phyloP scores from a whole-genome alignment of 176 grass and related monocot genomes.

The Paspalum notatum region DNA sequence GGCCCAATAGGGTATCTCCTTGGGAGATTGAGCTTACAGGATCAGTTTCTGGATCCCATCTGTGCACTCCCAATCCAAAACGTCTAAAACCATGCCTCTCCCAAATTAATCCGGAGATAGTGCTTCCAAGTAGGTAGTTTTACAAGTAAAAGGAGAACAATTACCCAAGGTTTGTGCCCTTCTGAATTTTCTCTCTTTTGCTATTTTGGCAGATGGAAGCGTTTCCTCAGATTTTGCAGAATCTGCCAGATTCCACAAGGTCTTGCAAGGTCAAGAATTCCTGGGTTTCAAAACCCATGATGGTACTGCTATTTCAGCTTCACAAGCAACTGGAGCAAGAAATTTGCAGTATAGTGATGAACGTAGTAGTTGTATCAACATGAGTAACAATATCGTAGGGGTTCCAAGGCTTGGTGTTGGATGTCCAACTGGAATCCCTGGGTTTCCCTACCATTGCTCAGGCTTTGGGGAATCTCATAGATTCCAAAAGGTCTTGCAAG shows the following conservation, averaged over 20 bases:
- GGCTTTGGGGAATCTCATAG: conserved; percentile 69
- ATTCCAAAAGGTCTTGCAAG: conserved; percentile 97
- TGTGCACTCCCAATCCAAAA: conserved; percentile 55
- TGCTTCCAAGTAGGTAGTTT: conserved; percentile 61
- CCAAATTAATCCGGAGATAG: conserved; percentile 45
- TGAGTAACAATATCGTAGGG: conserved; percentile 41
- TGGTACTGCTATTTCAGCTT: conserved; percentile 52
- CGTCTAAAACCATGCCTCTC: conserved; percentile 69
- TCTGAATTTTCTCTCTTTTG: conserved; percentile 25
- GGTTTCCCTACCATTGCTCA: conserved; percentile 54
- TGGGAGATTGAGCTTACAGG: conserved; percentile 87
- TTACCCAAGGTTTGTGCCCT: conserved; percentile 11
- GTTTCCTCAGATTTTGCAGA: conserved; percentile 63
- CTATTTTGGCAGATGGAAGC: conserved; percentile 69
- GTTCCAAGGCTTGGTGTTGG: conserved; percentile 43
- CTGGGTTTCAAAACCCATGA: conserved; percentile 53
- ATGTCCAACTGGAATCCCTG: conserved; percentile 59
- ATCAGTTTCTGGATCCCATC: conserved; percentile 58
- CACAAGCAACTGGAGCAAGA: conserved; percentile 46
- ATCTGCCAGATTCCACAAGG: conserved; percentile 83
- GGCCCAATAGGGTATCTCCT: conserved; percentile 74
- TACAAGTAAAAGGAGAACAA: conserved; percentile 19
- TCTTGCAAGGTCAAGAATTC: conserved; percentile 99
- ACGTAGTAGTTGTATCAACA: conserved; percentile 42
- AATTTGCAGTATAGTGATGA: conserved; percentile 55